phyloP scores from a whole-genome alignment of 148 eudicot genomes.

The Camellia japonica region DNA sequence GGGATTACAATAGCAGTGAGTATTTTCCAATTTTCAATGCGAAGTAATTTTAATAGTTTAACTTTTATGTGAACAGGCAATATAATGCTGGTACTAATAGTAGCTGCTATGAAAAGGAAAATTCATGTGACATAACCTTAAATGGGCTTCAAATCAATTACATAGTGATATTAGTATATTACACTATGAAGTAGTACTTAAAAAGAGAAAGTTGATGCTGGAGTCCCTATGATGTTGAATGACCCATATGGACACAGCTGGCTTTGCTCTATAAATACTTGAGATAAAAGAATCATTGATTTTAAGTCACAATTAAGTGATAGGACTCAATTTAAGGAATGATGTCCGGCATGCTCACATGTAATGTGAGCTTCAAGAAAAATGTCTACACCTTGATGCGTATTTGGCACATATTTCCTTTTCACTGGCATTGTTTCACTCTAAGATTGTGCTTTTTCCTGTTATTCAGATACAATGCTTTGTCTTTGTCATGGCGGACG shows the following conservation, averaged over 20 bases:
- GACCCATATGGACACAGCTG: neutral
- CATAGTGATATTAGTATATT: neutral
- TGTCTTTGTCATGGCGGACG: slow-evolving; percentile 97
- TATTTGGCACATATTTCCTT: neutral
- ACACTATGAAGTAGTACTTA: neutral
- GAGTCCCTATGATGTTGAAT: neutral
- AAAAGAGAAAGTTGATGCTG: neutral
- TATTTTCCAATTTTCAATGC: slow-evolving; percentile 11
- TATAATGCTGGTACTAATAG: neutral
- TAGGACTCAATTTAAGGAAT: neutral
- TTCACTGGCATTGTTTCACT: neutral
- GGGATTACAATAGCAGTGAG: slow-evolving; percentile 78
- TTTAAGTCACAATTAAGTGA: neutral
- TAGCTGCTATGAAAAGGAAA: neutral
- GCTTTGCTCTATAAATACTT: neutral
- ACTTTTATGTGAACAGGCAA: neutral
- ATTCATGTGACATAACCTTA: neutral
- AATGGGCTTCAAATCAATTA: slow-evolving; percentile 1
- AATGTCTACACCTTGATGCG: neutral
- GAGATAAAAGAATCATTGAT: neutral
- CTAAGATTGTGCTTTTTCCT: slow-evolving; percentile 2
- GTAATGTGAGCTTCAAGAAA: neutral
- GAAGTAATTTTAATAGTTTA: neutral
- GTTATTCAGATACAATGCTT: slow-evolving; percentile 65
- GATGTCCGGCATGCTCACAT: neutral